A percentile compares a stretch with the other conserved stretches of the same genome.
Conservation (phyloP, 2,329 filamentous ascomycete species). For the Calonectria pteridis region DNA sequence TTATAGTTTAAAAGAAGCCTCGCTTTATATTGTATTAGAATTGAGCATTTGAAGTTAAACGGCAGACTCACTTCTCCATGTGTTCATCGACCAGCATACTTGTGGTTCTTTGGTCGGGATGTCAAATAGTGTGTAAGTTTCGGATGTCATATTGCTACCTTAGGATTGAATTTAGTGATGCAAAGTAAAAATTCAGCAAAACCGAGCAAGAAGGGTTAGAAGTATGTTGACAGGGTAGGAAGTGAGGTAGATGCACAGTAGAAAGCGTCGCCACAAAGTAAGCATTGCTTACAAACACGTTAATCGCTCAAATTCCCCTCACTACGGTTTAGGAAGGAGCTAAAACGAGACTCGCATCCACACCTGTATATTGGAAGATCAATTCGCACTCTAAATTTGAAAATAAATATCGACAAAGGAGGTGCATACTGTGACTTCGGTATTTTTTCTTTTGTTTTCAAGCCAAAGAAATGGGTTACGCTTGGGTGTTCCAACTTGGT, state of each 20-base stretch:
- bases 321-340: neutral
- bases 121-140: conserved; percentile 25
- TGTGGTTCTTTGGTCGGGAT: conserved; percentile 31
- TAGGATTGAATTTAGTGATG: neutral
- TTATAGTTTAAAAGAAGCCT: conserved; percentile 36
- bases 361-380: neutral
- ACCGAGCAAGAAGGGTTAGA: too few relatives aligned
- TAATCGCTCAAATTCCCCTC: neutral
- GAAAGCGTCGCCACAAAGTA: neutral
- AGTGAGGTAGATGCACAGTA: too few relatives aligned
- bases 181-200: too few relatives aligned
- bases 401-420: neutral
- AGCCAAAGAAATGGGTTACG: neutral
- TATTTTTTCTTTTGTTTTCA: neutral
- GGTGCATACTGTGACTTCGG: neutral
- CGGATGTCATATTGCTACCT: conserved; percentile 14
- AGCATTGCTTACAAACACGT: neutral
- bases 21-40: neutral
- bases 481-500: neutral
- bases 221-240: neutral
- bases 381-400: neutral
- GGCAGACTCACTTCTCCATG: conserved; percentile 30
- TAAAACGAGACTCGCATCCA: neutral
- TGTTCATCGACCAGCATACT: conserved; percentile 38
- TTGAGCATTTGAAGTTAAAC: accelerated